These are phyloP conservation scores for Malus asiatica DNA, from an alignment of 306 rosid genomes.

Conservation along the genomic window DNA sequence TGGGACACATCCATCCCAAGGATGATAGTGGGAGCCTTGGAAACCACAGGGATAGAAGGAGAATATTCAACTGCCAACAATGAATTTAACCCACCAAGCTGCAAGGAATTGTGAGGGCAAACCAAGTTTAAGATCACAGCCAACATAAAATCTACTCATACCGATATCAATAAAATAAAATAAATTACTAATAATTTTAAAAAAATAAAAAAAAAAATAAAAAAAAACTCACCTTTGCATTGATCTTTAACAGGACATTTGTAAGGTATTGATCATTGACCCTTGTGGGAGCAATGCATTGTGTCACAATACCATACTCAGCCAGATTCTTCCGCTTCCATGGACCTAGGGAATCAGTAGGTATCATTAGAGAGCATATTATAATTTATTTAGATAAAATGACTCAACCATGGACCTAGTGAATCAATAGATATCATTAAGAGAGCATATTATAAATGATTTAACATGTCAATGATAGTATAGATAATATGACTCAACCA, in stretches of 20 bases:
- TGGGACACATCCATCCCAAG: conserved; percentile 97
- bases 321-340: conserved; percentile 80
- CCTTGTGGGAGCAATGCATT: conserved; percentile 73
- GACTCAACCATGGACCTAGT: conserved; percentile 78
- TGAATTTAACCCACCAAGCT: conserved; percentile 95
- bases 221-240: conserved; percentile 66
- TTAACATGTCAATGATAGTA: neutral
- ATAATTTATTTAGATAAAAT: neutral
- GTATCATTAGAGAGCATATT: neutral
- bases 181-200: no score
- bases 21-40: conserved; percentile 69
- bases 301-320: conserved; percentile 71
- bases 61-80: conserved; percentile 50
- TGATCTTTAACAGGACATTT: conserved; percentile 74
- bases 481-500: conserved; percentile 33
- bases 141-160: neutral
- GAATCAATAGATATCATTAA: neutral
- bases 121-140: neutral
- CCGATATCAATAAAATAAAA: neutral
- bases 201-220: no score
- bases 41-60: conserved; percentile 70
- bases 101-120: conserved; percentile 2
- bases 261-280: conserved; percentile 87
- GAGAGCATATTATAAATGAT: neutral
- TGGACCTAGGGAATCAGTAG: conserved; percentile 46